These are phyloP conservation scores for Agrocybe pediades DNA, from an alignment of 768 basidiomycete genomes.

Conservation along the genomic window DNA sequence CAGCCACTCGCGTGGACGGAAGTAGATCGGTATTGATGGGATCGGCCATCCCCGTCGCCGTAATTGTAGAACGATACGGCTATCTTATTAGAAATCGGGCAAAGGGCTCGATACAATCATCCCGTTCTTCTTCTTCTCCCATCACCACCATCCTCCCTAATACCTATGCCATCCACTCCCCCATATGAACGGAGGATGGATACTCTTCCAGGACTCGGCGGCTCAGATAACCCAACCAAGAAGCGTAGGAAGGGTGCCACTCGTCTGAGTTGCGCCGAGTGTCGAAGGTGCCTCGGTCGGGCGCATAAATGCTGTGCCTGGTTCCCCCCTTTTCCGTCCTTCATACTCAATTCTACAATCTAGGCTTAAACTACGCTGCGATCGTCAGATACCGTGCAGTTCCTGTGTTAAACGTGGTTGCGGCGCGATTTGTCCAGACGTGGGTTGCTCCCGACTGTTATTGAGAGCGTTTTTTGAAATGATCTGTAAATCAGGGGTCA, in stretches of 20 bases:
- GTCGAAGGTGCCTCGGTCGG: constrained; percentile 55
- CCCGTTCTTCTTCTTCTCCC: constrained; percentile 21
- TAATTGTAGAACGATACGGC: constrained; percentile 16
- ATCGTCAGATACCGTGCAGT: constrained; percentile 75
- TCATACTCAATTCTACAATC: constrained; percentile 1
- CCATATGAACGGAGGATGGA: constrained; percentile 31
- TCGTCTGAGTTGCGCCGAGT: constrained; percentile 79
- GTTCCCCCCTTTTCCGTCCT: no score
- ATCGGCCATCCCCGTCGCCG: constrained; percentile 22
- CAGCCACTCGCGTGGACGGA: constrained; percentile 20
- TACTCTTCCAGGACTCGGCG: constrained; percentile 10
- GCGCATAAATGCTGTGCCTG: not conserved
- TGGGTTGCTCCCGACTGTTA: constrained; percentile 32
- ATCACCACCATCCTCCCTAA: constrained; percentile 26
- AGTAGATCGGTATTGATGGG: constrained; percentile 19
- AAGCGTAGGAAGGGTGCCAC: constrained; percentile 74
- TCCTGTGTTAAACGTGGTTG: constrained; percentile 83
- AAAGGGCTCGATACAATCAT: constrained; percentile 10
- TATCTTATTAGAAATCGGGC: constrained; percentile 23
- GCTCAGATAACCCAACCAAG: constrained; percentile 39
- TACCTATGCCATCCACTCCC: constrained; percentile 35
- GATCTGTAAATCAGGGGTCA: constrained; percentile 50
- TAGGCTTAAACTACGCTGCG: constrained; percentile 73
- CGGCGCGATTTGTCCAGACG: constrained; percentile 82
- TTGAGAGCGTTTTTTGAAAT: constrained; percentile 13